Base-by-base conservation (phyloP, 345 rosid species). In the Eucalyptus rudis region DNA sequence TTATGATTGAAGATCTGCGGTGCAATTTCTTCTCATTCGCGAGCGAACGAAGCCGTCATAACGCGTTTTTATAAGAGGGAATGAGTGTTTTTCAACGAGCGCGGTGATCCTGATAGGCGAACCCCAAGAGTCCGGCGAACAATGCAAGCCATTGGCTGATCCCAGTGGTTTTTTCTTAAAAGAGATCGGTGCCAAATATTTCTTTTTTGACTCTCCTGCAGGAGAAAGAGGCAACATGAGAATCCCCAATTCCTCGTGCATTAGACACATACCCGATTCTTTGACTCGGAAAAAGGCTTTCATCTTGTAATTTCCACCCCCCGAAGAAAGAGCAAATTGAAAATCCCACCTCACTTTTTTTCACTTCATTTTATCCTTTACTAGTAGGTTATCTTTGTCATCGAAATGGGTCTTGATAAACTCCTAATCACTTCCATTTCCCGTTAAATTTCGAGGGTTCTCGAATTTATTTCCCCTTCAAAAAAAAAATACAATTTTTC, bases 1-100 rank as follows among this genome's bases (percentile, higher is more conserved):
- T 2, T 11, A 3, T 33, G 27, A 0, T 3, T 2, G 47, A 76
- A 27, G 14, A 10, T 36, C 1, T 10, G 27, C 13, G 45, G 83
- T 20, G 45, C 83, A 76, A 19, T 10, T 20, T 9, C 43, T 76
- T 25, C 27, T 3, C 20, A 9, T 33, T 33, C 13, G 12, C 3
- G 80, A 68, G 80, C 13, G 7, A 33, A 9, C 44, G 80, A 33
- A 68, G 24, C 80, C 25, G 44, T 9, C 4, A 9, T 33, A 10
- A 43, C 83, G 45, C 45, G 27, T 36, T 36, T 40, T 76, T 36
- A 7, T 0, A 1, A 3, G 47, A 0, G 83, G 44, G 45, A 36
- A 56, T 24, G 62, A 56, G 29, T 56, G 10, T 68, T 68, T 68
- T 76, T 76, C 83, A 76, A 76, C 83, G 10, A 36, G 45, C 27